These are phyloP conservation scores for Mycena vulgaris DNA, from an alignment of 768 basidiomycete species.

Conservation along the genomic window DNA sequence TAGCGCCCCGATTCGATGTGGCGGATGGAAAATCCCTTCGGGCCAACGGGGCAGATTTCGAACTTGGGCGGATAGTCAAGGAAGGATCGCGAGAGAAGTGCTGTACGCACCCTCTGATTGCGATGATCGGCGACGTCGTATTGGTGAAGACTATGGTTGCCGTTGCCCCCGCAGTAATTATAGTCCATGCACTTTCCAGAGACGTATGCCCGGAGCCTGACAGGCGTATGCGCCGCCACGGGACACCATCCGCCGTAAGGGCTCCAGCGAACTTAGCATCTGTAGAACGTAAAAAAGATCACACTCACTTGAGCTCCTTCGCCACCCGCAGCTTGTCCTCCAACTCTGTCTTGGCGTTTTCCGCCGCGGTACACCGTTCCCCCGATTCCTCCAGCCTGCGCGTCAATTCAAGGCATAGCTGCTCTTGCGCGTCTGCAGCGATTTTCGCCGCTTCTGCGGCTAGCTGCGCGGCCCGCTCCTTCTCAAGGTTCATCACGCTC, in stretches of 20 bases:
- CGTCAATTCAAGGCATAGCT: not conserved
- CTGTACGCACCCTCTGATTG: not conserved
- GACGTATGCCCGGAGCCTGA: not conserved
- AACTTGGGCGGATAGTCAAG: not conserved
- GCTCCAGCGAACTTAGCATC: not conserved
- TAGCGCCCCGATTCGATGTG: conserved; percentile 6
- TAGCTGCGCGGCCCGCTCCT: not conserved
- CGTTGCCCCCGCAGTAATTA: not conserved
- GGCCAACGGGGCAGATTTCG: conserved; percentile 2
- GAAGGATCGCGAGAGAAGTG: not conserved
- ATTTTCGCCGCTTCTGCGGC: not conserved
- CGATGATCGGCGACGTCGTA: not conserved
- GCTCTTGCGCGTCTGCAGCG: not conserved
- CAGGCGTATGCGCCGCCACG: not conserved
- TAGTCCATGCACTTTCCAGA: not conserved
- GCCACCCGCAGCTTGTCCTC: not conserved
- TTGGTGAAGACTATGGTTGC: not conserved
- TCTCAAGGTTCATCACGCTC: conserved; percentile 5
- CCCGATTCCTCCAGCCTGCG: not conserved
- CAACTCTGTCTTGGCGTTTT: not conserved
- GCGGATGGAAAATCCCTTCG: conserved; percentile 4
- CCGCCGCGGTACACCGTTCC: not conserved
- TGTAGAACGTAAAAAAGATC: not conserved
- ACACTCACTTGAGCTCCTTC: conserved; percentile 16
- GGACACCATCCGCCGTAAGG: conserved; percentile 14